Conservation (phyloP, 2,329 filamentous ascomycete genomes). For the Cryphonectria parasitica region DNA sequence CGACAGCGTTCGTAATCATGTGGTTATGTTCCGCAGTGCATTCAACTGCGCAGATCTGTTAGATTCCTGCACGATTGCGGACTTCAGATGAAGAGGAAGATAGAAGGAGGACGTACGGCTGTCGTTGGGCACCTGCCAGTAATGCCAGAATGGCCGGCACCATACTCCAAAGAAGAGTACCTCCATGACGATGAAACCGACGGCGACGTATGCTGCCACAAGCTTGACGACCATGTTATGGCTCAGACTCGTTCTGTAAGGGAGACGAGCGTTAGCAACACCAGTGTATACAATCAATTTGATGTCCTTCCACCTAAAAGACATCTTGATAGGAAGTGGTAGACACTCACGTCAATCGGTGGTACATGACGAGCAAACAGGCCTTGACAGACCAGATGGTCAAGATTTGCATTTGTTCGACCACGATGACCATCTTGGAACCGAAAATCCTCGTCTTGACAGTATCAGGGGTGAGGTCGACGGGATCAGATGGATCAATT, state of each 20-base stretch:
- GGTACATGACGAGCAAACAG: constrained; percentile 61
- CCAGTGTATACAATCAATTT: no score
- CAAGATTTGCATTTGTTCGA: constrained; percentile 65
- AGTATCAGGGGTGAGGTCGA: constrained; percentile 49
- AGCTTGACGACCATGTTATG: constrained; percentile 53
- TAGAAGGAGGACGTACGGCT: constrained; percentile 43
- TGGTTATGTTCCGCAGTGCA: constrained; percentile 61
- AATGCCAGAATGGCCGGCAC: constrained; percentile 59
- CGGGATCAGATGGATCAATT: constrained; percentile 52
- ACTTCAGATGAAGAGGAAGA: background rate
- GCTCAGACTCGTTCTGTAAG: constrained; percentile 47
- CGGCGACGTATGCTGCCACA: constrained; percentile 50
- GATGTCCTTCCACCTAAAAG: no score
- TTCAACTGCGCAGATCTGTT: constrained; percentile 45
- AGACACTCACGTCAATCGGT: constrained; percentile 52
- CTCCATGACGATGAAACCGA: constrained; percentile 56
- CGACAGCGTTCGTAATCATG: constrained; percentile 59
- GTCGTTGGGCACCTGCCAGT: constrained; percentile 60
- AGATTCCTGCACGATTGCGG: constrained; percentile 5
- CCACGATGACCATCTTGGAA: constrained; percentile 65
- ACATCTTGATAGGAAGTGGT: background rate
- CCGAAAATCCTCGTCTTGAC: constrained; percentile 50
- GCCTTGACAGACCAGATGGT: constrained; percentile 60
- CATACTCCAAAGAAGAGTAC: constrained; percentile 54
- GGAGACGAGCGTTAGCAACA: background rate